Conservation (phyloP, 805 yeast genomes). For the Suhomyces sp. region DNA sequence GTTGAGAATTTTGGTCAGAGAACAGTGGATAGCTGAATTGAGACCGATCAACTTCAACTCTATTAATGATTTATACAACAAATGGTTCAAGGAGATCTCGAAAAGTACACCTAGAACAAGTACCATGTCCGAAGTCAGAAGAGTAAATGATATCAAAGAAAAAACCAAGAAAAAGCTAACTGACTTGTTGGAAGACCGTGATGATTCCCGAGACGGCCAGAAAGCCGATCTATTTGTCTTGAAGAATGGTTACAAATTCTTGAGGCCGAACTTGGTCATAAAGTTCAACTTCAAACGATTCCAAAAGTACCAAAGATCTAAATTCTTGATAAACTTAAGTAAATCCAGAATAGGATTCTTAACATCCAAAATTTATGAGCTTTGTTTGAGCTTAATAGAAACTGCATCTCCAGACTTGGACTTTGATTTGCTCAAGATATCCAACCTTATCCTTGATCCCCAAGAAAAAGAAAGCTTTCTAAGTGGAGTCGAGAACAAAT, state of each 20-base stretch:
- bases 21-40: conserved; percentile 38
- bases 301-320: conserved; percentile 62
- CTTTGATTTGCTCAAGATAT: conserved; percentile 43
- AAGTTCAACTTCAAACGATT: conserved; percentile 66
- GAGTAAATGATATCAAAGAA: conserved; percentile 60
- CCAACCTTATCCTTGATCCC: conserved; percentile 53
- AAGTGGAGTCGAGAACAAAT: conserved; percentile 30
- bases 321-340: conserved; percentile 61
- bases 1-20: conserved; percentile 28
- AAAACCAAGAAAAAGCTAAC: conserved; percentile 42
- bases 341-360: conserved; percentile 68
- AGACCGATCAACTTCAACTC: conserved; percentile 35
- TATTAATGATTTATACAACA: conserved; percentile 38
- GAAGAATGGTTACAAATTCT: conserved; percentile 39
- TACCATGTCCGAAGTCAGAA: conserved; percentile 39
- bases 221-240: conserved; percentile 8
- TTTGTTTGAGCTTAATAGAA: conserved; percentile 60
- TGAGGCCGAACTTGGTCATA: conserved; percentile 52
- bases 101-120: conserved; percentile 36
- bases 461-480: conserved; percentile 32
- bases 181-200: conserved; percentile 34
- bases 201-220: conserved; percentile 24
- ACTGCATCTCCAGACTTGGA: conserved; percentile 44
- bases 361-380: conserved; percentile 62
- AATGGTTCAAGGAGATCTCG: conserved; percentile 35